These are phyloP conservation scores for Tetradesmus lagerheimii DNA, from an alignment of 139 green algal genomes.

Conservation along the genomic window DNA sequence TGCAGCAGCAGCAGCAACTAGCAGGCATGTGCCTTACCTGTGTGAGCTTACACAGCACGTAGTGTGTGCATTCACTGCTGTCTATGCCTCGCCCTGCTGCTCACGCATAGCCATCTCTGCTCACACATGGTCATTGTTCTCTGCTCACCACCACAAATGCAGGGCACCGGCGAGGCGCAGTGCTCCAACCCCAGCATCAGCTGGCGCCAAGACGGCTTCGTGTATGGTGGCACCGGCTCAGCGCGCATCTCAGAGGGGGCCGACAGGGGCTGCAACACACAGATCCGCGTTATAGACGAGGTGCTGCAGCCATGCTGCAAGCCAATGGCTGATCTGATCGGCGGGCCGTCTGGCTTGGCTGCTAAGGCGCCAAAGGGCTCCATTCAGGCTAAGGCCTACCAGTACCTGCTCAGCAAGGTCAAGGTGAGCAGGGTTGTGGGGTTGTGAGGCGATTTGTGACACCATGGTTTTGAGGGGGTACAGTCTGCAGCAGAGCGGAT, in stretches of 20 bases:
- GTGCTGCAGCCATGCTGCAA: slow-evolving; percentile 51
- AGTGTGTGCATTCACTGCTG: no score
- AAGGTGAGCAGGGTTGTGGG: neutral
- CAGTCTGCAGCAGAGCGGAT: no score
- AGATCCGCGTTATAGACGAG: slow-evolving; percentile 22
- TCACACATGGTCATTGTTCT: no score
- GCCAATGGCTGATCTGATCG: slow-evolving; percentile 36
- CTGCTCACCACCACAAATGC: neutral
- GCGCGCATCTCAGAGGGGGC: neutral
- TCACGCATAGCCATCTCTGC: no score
- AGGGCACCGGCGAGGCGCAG: slow-evolving; percentile 28
- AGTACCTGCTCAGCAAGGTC: slow-evolving; percentile 28
- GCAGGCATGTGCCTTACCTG: no score
- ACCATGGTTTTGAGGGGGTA: no score
- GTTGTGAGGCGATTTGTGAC: no score
- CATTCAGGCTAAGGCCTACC: slow-evolving; percentile 23
- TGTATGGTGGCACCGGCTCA: slow-evolving; percentile 43
- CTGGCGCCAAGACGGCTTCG: slow-evolving; percentile 41
- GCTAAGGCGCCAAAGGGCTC: slow-evolving; percentile 12
- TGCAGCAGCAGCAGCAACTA: no score
- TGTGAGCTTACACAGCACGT: no score
- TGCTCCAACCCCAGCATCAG: slow-evolving; percentile 36
- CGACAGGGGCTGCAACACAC: slow-evolving; percentile 34
- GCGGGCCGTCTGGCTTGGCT: neutral
- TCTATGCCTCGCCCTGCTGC: no score